Evolutionary conservation across 257 asterid species (phyloP).

Genomic region (Solanum ahanhuiri): DNA sequence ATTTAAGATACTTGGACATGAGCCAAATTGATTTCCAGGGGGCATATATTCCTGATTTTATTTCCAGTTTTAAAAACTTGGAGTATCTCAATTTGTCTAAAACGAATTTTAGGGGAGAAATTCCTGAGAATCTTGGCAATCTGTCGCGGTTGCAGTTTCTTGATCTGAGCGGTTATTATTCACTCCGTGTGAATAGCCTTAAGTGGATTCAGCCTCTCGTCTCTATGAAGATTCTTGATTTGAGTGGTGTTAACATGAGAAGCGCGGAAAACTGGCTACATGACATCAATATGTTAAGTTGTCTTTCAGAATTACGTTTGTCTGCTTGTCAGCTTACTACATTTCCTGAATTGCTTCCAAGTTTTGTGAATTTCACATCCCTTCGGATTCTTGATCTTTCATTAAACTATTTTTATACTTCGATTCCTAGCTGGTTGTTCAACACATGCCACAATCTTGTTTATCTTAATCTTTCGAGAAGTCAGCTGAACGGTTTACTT

Average conservation of each 20-base stretch:
- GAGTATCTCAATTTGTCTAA: neutral
- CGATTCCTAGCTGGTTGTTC: neutral
- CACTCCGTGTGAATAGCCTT: neutral
- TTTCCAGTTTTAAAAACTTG: neutral
- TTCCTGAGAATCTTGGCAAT: neutral
- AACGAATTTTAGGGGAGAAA: neutral
- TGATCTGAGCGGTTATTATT: neutral
- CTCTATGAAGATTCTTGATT: neutral
- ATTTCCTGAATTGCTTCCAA: neutral
- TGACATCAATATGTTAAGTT: neutral
- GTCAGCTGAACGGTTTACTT: neutral
- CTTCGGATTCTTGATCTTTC: neutral
- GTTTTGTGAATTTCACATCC: neutral
- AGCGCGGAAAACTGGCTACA: neutral
- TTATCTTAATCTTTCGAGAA: neutral
- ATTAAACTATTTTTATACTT: neutral
- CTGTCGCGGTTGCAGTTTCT: neutral
- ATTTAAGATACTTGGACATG: neutral
- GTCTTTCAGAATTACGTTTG: neutral
- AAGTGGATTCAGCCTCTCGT: neutral
- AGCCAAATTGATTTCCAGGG: neutral
- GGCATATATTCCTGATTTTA: neutral
- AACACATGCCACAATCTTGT: neutral
- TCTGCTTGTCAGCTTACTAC: neutral
- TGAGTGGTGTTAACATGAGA: too few relatives aligned